phyloP scores from a whole-genome alignment of 805 yeast species.

The Ogataea saltuana region DNA sequence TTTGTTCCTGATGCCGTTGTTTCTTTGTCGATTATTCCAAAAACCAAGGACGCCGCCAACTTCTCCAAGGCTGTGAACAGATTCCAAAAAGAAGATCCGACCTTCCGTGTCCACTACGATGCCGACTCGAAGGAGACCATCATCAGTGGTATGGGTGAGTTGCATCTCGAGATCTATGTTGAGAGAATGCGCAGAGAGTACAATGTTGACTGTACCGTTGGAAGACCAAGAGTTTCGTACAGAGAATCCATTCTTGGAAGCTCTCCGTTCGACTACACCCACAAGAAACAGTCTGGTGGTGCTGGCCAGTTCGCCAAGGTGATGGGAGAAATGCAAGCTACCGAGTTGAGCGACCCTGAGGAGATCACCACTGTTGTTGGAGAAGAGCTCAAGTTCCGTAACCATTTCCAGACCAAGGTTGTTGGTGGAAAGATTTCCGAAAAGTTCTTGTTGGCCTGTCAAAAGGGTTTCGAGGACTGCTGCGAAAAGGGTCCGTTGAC shows the following conservation, averaged over 20 bases:
- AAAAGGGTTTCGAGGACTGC: slow-evolving; percentile 92
- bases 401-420: slow-evolving; percentile 79
- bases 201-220: slow-evolving; percentile 91
- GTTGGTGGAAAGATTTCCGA: slow-evolving; percentile 98
- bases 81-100: slow-evolving; percentile 98
- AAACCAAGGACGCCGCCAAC: slow-evolving; percentile 80
- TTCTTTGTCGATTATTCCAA: slow-evolving; percentile 86
- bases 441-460: slow-evolving; percentile 90
- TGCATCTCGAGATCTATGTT: slow-evolving; percentile 94
- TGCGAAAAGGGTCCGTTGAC: slow-evolving; percentile 95
- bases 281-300: slow-evolving; percentile 98
- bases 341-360: slow-evolving; percentile 54
- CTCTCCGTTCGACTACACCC: slow-evolving; percentile 86
- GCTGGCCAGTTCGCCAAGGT: slow-evolving; percentile 99
- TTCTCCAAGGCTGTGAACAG: slow-evolving; percentile 96
- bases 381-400: slow-evolving; percentile 44
- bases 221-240: slow-evolving; percentile 97
- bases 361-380: slow-evolving; percentile 31
- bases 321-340: slow-evolving; percentile 67
- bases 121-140: slow-evolving; percentile 91
- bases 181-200: slow-evolving; percentile 98
- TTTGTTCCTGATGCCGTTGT: slow-evolving; percentile 98
- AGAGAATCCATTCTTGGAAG: slow-evolving; percentile 83
- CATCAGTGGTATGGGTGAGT: slow-evolving; percentile 97
- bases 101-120: slow-evolving; percentile 91